Base-by-base conservation (phyloP, 805 yeast species). In the Candida sphagnicola region DNA sequence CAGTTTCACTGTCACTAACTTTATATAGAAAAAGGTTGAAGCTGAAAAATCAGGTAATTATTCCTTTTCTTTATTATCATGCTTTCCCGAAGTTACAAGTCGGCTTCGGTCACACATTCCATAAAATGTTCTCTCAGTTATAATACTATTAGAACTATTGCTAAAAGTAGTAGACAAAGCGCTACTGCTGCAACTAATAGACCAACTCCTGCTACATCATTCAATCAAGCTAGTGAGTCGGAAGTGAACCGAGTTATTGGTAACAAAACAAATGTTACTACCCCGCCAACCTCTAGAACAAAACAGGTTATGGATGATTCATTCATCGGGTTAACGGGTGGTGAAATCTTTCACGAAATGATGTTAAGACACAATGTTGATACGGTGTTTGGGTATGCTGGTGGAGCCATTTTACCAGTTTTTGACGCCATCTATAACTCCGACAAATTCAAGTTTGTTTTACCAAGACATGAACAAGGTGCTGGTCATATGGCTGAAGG, bases 401-500 rank as follows among this genome's bases (percentile, higher is more conserved):
- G 99, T 56, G 99, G 99, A 61, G 99, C 99, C 50, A 93, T 93
- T 56, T 75, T 93, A 54, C 98, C 99, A 11, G 99, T 93, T 18
- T 93, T 85, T 59, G 99, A 93, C 61, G 98, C 98, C 50, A 93
- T 93, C 51, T 86, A 84, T 73, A 85, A 91, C 70, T 85, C 96
- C 15, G 80, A 82, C 41, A 78, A 85, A 56, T 91, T 93, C 74
- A 79, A 82, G 51, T 93, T 93, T 59, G 86, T 93, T 40, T 71
- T 93, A 47, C 99, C 99, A 35, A 78, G 95, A 55, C 98, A 93
- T 63, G 99, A 93, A 66, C 99, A 93, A 68, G 99, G 99, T 61
- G 99, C 98, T 13, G 99, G 99, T 38, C 99, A 93, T 67, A 93
- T 93, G 98, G 99, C 99, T 40, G 97, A 93, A 69, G 99, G 99